Evolutionary conservation across 1,284 basidiomycete genomes (phyloP).

Genomic region (Puccinia brachypodii): DNA sequence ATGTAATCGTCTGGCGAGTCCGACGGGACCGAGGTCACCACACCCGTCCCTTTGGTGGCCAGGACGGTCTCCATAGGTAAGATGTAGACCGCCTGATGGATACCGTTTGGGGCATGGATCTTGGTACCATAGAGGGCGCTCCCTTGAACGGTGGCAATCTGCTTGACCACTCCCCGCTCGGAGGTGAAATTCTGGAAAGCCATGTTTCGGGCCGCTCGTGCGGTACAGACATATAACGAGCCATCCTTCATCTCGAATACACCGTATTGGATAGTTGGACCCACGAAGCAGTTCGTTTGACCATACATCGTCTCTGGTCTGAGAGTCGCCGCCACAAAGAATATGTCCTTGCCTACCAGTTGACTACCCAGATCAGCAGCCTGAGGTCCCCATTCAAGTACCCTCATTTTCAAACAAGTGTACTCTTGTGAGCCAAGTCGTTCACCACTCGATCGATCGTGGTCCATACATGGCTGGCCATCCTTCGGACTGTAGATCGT

Average conservation of each 20-base stretch:
- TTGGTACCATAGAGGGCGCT: conserved; percentile 81
- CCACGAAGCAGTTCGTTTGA: conserved; percentile 98
- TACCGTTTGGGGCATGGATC: conserved; percentile 80
- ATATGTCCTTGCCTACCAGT: conserved; percentile 62
- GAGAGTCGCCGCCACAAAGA: conserved; percentile 89
- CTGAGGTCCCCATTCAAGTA: conserved; percentile 70
- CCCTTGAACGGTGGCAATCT: conserved; percentile 76
- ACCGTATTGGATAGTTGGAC: conserved; percentile 86
- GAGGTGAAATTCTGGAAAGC: conserved; percentile 75
- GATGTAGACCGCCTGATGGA: conserved; percentile 86
- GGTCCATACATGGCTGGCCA: conserved; percentile 99
- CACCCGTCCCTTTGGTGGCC: conserved; percentile 95
- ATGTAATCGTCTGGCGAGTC: conserved; percentile 98
- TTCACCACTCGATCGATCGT: conserved; percentile 94
- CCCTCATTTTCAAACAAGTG: conserved; percentile 92
- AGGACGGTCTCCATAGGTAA: conserved; percentile 97
- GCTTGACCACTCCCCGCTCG: conserved; percentile 67
- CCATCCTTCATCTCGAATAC: conserved; percentile 75
- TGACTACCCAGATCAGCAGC: conserved; percentile 61
- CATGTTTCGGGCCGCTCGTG: conserved; percentile 94
- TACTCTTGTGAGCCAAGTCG: conserved; percentile 95
- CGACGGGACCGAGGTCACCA: conserved; percentile 96
- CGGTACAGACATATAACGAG: conserved; percentile 78
- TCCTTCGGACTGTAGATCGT: conserved; percentile 99
- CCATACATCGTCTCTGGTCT: conserved; percentile 99